Evolutionary conservation across 1,284 basidiomycete species (phyloP).

Genomic region (Xanthoconium separans): DNA sequence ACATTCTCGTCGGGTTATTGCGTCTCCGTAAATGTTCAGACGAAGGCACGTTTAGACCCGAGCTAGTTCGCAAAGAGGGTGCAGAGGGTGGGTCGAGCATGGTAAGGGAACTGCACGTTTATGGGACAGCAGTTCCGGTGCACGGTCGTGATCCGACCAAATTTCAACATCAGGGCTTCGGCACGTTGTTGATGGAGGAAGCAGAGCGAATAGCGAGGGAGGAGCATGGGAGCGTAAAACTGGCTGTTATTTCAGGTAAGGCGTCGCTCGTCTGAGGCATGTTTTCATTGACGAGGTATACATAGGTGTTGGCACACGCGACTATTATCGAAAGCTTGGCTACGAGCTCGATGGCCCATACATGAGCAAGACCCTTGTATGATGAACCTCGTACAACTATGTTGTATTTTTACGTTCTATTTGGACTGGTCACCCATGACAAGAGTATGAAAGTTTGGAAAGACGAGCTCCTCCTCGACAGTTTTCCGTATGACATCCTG

Average conservation of each 20-base stretch:
- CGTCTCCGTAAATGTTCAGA: conserved; percentile 94
- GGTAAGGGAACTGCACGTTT: conserved; percentile 97
- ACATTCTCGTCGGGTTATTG: conserved; percentile 94
- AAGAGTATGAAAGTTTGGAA: conserved; percentile 90
- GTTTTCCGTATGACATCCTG: conserved; percentile 94
- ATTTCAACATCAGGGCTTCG: conserved; percentile 97
- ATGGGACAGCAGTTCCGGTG: conserved; percentile 96
- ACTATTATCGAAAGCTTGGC: conserved; percentile 92
- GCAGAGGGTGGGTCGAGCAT: conserved; percentile 87
- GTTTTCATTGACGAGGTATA: conserved; percentile 1
- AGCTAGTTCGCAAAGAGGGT: conserved; percentile 71
- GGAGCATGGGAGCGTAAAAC: conserved; percentile 92
- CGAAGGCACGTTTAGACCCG: conserved; percentile 94
- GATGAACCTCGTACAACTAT: conserved; percentile 20
- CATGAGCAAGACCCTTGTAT: conserved; percentile 81
- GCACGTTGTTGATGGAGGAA: conserved; percentile 98
- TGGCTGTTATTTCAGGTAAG: conserved; percentile 94
- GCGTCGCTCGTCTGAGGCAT: not conserved
- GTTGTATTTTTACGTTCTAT: conserved; percentile 14
- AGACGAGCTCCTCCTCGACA: conserved; percentile 90
- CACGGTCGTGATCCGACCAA: conserved; percentile 97
- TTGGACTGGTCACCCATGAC: conserved; percentile 50
- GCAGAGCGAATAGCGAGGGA: conserved; percentile 98
- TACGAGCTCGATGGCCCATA: conserved; percentile 96
- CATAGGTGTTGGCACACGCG: conserved; percentile 86